Conservation (phyloP, 2,329 filamentous ascomycete genomes). For the Penicillium fuscoglaucum region DNA sequence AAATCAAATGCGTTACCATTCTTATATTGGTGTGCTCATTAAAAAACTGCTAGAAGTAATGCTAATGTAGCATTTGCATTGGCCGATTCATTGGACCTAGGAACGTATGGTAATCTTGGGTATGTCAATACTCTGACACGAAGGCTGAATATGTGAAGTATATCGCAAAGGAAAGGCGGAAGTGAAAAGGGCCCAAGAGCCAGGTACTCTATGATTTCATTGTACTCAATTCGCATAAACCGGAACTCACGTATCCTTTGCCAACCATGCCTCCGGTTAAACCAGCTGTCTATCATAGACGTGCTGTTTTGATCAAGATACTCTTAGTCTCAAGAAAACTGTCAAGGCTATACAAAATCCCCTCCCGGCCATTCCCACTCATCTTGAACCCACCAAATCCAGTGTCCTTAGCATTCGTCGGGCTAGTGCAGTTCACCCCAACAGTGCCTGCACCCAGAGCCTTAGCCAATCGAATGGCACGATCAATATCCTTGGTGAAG, state of each 20-base stretch:
- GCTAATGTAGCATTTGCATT: neutral
- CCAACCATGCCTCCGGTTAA: neutral
- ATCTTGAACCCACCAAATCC: constrained; percentile 49
- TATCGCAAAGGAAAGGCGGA: neutral
- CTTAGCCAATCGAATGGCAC: constrained; percentile 29
- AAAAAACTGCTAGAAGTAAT: neutral
- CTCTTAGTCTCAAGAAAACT: constrained; percentile 34
- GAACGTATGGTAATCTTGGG: neutral
- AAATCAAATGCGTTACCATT: neutral
- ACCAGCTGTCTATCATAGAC: neutral
- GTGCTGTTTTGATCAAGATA: constrained; percentile 28
- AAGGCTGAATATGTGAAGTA: neutral
- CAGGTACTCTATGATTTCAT: neutral
- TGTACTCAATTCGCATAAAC: neutral
- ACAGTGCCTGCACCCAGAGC: constrained; percentile 31
- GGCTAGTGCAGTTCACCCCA: constrained; percentile 40
- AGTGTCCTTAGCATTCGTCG: constrained; percentile 39
- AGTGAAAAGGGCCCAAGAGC: neutral
- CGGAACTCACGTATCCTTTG: neutral
- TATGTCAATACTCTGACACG: neutral
- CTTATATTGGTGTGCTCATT: neutral
- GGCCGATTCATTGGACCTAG: neutral
- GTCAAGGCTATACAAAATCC: constrained; percentile 39
- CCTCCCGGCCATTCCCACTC: constrained; percentile 43
- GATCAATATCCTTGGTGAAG: constrained; percentile 33